These are phyloP conservation scores for Trifolium dubium DNA, from an alignment of 306 rosid species.

Conservation along the genomic window DNA sequence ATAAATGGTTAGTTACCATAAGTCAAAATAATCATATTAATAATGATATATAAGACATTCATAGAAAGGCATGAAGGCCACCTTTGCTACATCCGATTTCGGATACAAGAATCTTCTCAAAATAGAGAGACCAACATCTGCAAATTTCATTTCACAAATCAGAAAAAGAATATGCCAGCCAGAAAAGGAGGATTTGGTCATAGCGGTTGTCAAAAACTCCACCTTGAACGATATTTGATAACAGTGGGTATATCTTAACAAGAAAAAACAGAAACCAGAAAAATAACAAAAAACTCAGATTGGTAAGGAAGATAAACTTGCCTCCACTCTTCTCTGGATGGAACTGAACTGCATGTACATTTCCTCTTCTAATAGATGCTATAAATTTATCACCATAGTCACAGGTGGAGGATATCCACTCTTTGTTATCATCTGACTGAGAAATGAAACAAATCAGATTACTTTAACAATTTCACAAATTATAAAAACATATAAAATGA, in stretches of 20 bases:
- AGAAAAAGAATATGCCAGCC: constrained; percentile 31
- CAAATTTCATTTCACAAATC: constrained; percentile 43
- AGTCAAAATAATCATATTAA: constrained; percentile 34
- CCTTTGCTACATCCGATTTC: constrained; percentile 64
- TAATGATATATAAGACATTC: constrained; percentile 29
- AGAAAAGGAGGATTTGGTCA: constrained; percentile 2
- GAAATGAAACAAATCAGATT: constrained; percentile 8
- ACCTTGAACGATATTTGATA: background rate
- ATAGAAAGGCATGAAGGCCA: constrained; percentile 52
- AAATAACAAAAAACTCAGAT: background rate
- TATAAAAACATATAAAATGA: constrained; percentile 12
- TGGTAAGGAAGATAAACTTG: constrained; percentile 46
- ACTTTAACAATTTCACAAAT: constrained; percentile 34
- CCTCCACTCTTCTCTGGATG: constrained; percentile 99
- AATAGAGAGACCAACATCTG: constrained; percentile 93
- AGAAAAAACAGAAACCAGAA: background rate
- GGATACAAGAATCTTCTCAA: constrained; percentile 90
- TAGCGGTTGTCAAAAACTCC: too few species aligned
- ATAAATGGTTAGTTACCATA: constrained; percentile 47
- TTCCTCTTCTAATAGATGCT: constrained; percentile 89
- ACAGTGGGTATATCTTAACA: background rate
- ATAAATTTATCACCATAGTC: constrained; percentile 86
- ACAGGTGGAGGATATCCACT: constrained; percentile 92
- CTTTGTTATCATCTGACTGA: constrained; percentile 87
- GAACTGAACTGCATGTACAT: constrained; percentile 96